Evolutionary conservation across 805 yeast species (phyloP), one percentile per base, ranked within the genome.

Genomic region (Helenozyma baotianmanensis): DNA sequence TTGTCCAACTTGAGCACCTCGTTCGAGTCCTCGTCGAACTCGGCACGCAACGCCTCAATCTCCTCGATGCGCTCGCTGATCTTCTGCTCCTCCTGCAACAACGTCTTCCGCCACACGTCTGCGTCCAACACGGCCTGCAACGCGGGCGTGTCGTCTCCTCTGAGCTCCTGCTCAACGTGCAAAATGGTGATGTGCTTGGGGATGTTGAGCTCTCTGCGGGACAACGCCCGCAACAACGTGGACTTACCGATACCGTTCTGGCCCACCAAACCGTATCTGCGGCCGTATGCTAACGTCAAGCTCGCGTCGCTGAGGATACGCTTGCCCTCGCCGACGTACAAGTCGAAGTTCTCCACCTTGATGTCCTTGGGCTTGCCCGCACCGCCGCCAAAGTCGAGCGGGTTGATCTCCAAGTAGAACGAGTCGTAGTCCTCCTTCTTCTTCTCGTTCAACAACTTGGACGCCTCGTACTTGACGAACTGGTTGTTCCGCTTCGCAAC

Each of bases 231-330:
- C 55, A 92, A 68, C 33, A 92, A 65, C 0, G 98, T 92, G 27
- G 97, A 89, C 60, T 92, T 92, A 80, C 99, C 99, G 48, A 92
- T 89, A 90, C 99, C 99, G 68, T 92, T 92, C 57, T 89, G 95
- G 61, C 99, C 99, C 27, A 92, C 96, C 33, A 92, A 66, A 77
- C 98, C 99, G 50, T 92, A 92, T 57, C 97, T 78, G 59, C 84
- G 87, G 35, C 98, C 98, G 56, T 81, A 81, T 18, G 96, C 80
- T 43, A 92, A 72, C 1, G 96, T 80, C 45, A 92, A 74, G 15
- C 88, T 74, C 17, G 97, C 82, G 57, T 89, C 94, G 27, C 90
- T 78, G 43, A 92, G 71, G 34, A 92, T 90, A 63, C 98, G 78
- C 60, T 84, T 82, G 42, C 97, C 97, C 38, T 85, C 94, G 39